Percentiles rank a stretch among this genome's conserved stretches.
phyloP scores from a whole-genome alignment of 306 rosid species.

The Begonia fuchsioides region DNA sequence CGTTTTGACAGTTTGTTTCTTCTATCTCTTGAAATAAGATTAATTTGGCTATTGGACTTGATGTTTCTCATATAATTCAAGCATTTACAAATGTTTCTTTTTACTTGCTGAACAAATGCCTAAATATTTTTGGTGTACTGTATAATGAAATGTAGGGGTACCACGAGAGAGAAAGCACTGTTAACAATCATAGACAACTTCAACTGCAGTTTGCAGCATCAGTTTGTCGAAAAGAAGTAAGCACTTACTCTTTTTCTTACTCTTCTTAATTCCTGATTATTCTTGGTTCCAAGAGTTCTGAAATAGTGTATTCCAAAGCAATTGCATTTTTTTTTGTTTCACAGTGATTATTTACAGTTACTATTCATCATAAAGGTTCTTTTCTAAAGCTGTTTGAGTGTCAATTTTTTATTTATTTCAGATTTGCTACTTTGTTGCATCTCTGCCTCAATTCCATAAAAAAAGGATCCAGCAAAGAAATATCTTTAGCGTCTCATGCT shows the following conservation, averaged over 20 bases:
- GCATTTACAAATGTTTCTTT: not conserved
- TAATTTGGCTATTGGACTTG: no score
- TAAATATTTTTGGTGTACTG: not conserved
- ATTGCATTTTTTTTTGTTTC: not conserved
- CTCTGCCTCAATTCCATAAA: constrained; percentile 67
- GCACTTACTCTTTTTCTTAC: constrained; percentile 11
- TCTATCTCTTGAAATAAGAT: no score
- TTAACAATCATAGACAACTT: constrained; percentile 46
- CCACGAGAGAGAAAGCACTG: constrained; percentile 74
- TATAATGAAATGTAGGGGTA: constrained; percentile 36
- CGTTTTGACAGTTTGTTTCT: no score
- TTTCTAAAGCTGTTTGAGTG: not conserved
- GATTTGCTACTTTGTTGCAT: constrained; percentile 82
- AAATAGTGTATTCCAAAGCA: no score
- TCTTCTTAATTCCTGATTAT: not conserved
- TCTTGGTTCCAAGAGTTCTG: not conserved
- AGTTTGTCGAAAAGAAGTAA: constrained; percentile 76
- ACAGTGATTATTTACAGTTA: not conserved
- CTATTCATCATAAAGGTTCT: not conserved
- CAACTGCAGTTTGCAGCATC: constrained; percentile 52
- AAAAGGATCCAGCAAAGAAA: constrained; percentile 65
- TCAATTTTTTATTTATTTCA: constrained; percentile 14
- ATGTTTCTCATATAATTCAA: no score
- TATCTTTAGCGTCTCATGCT: constrained; percentile 64
- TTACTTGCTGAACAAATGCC: not conserved